Evolutionary conservation across 208 protist genomes (phyloP), one percentile per base, ranked within the genome.

Genomic region (Wallacemonas sp.): DNA sequence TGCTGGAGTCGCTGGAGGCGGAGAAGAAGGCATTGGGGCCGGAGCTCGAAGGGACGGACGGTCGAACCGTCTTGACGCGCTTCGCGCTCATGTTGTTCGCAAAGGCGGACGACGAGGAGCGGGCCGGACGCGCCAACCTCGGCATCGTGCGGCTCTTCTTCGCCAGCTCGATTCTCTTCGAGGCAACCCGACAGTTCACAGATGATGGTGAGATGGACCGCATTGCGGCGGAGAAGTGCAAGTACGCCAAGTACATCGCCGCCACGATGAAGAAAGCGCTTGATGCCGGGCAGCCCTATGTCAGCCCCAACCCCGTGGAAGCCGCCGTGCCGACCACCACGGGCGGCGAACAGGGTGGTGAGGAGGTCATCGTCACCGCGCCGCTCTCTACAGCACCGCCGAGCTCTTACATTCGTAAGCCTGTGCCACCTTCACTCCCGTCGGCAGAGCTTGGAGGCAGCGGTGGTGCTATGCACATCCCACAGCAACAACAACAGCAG

Each of bases 201-300:
- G 69, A 81, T 15, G 72, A 83, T 42, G 84, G 80, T 5, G 65
- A 50, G 63, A 63, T 92, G 61, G 83, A 94, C 54, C 39, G 54
- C 22, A 79, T 92, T 26, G 81, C 85, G 8, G 71, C 67, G 22
- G 71, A 91, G 55, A 89, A 89, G 65, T 82, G 76, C 30, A 81
- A 83, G 46, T 94, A 94, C 42, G 89, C 89, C 1, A 89, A 91
- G 45, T 92, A 88, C 67, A 88, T 81, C 38, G 85, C 85, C 8
- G 55, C 78, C 3, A 65, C 68, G 32, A 92, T 94, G 79, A 91
- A 91, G 59, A 89, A 87, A 50, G 71, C 80, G 1, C 60, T 94
- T 5, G 77, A 83, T 41, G 71, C 27, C 4, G 71, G 76, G 2
- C 61, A 55, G 15, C 62, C 81, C 1, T 94, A 94, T 67, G 68